Evolutionary conservation across 129 eudicot species (phyloP).

Genomic region (Ambrosia artemisiifolia): DNA sequence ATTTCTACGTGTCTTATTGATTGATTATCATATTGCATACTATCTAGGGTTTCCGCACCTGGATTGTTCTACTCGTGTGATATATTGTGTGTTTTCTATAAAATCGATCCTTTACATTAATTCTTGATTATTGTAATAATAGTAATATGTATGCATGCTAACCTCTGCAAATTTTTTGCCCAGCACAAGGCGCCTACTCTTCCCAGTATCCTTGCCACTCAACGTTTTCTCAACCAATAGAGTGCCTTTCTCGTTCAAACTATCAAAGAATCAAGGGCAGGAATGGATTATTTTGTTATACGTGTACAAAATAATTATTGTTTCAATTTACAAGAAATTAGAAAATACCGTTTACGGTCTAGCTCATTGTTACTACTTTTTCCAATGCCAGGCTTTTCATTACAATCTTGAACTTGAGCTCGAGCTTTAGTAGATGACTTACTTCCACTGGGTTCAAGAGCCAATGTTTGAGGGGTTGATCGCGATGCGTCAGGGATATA

Average conservation of each 20-base stretch:
- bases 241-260: constrained; percentile 44
- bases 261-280: constrained; percentile 37
- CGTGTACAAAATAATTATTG: background rate
- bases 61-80: no score
- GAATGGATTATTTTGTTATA: background rate
- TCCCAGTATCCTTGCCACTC: constrained; percentile 70
- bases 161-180: constrained; percentile 92
- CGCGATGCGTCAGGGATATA: background rate
- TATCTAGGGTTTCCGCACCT: no score
- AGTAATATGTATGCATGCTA: constrained; percentile 13
- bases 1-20: no score
- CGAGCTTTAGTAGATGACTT: constrained; percentile 17
- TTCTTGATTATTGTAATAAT: no score
- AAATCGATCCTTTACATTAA: background rate
- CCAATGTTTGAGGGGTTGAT: constrained; percentile 10
- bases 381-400: constrained; percentile 30
- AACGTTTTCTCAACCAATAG: constrained; percentile 78
- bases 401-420: constrained; percentile 5
- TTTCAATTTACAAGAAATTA: background rate
- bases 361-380: constrained; percentile 27
- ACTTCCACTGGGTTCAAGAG: constrained; percentile 19
- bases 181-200: constrained; percentile 67
- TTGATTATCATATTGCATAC: no score
- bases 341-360: constrained; percentile 53
- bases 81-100: no score